Evolutionary conservation across 164 flowering plant species (phyloP), one percentile per base, ranked within the genome.

Genomic region (Berberis vulgaris): DNA sequence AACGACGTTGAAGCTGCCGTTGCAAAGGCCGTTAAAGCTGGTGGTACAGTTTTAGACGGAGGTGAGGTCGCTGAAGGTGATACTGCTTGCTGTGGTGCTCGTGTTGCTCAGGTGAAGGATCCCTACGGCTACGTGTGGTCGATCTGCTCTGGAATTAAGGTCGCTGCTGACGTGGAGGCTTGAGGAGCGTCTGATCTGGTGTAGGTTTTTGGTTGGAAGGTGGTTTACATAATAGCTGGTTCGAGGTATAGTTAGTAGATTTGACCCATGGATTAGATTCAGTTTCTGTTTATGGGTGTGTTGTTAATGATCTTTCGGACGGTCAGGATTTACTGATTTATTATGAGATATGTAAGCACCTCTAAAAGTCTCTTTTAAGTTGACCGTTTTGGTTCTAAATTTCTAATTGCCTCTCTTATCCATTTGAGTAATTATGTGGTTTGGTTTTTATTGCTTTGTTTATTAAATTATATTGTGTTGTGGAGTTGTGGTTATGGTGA

Each of bases 51-150:
- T 0, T 72, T 68, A 1, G 65, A 59, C 0, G 86, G 70, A 11
- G 83, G 77, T 0, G 85, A 74, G 54, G 26, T 65, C 1, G 11
- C 69, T 1, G 86, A 81, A 8, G 83, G 71, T 7, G 87, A 75
- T 1, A 77, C 69, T 57, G 71, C 77, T 43, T 79, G 80, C 77
- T 69, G 84, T 63, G 84, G 80, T 7, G 81, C 76, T 56, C 82
- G 80, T 68, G 79, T 78, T 62, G 87, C 78, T 6, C 82, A 75
- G 76, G 67, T 89, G 50, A 86, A 75, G 80, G 97, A 90, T 47
- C 95, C 95, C 1, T 90, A 65, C 58, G 92, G 97, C 45, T 74
- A 64, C 67, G 40, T 73, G 41, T 90, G 97, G 97, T 60, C 72
- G 58, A 64, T 90, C 70, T 72, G 77, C 77, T 62, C 84, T 1